These are phyloP conservation scores for Calycina herbarum DNA, from an alignment of 2,329 filamentous ascomycete species.

Conservation along the genomic window DNA sequence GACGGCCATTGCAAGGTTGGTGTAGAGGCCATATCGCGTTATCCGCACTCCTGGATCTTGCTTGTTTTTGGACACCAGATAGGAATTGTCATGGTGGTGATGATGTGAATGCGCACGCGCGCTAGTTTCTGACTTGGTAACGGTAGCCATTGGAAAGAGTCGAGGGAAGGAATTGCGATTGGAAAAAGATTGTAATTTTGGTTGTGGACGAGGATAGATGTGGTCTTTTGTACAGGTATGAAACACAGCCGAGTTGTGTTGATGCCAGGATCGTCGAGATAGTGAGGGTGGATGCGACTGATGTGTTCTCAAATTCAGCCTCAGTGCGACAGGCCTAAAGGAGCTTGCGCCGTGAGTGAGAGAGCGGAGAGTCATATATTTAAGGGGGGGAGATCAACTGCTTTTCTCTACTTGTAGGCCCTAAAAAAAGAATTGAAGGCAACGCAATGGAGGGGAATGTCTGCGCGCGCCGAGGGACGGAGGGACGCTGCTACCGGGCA, in stretches of 20 bases:
- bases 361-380: conserved; percentile 33
- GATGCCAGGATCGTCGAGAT: conserved; percentile 28
- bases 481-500: too few species aligned
- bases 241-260: conserved; percentile 4
- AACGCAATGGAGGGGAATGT: not conserved
- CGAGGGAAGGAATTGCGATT: conserved; percentile 25
- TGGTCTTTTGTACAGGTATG: conserved; percentile 25
- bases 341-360: conserved; percentile 29
- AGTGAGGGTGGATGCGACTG: conserved; percentile 29
- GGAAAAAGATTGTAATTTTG: conserved; percentile 29
- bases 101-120: conserved; percentile 58
- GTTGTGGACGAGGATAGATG: conserved; percentile 28
- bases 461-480: too few species aligned
- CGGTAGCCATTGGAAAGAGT: conserved; percentile 34
- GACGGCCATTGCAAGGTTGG: conserved; percentile 92
- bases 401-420: not conserved
- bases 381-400: not conserved
- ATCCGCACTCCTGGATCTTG: conserved; percentile 93
- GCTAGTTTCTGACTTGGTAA: conserved; percentile 36
- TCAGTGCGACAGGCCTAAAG: conserved; percentile 34
- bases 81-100: conserved; percentile 83
- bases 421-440: not conserved
- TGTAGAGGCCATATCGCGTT: conserved; percentile 82
- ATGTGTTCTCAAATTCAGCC: conserved; percentile 37
- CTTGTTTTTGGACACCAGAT: conserved; percentile 78